Evolutionary conservation across 768 basidiomycete species (phyloP), one percentile per base, ranked within the genome.

Genomic region (Pleurotus salmoneostramineus): DNA sequence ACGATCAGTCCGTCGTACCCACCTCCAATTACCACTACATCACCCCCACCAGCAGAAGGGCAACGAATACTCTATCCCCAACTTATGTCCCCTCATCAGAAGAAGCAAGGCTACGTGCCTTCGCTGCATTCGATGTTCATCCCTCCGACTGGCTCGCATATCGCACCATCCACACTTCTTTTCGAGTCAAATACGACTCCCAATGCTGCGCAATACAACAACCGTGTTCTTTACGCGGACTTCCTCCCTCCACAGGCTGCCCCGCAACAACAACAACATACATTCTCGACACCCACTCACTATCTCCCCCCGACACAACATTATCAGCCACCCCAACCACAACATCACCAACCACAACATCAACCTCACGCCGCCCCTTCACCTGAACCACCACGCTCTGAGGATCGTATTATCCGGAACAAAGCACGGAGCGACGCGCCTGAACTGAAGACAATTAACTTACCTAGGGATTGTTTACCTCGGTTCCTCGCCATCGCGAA

Each of bases 21-120:
- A 14, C 72, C 80, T 32, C 86, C 87, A 36, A 74, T 87, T 48
- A 90, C 88, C 1, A 88, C 87, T 0, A 90, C 89, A 7, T 87
- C 89, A 33, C 83, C 87, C 3, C 77, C 83, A n/a, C 81, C 85
- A 12, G 75, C 77, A 4, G 75, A 78, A 36, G 71, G 77, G 14
- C 71, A 74, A 12, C 65, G 73, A 15, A 71, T 87, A 56, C 77
- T 77, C 35, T 89, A 89, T 63, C 89, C 89, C 1, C 75, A 82
- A 12, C 80, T 92, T 35, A 93, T 93, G 91, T 84, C 86, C 1
- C 81, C 82, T 57, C 91, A 93, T 58, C 91, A 93, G 69, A 79
- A 83, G 57, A 78, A 72, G 51, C 91, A 93, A 65, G 91, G 91
- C 40, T 93, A 93, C 65, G 80, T 79, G 27, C 90, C 90, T 0